Base-by-base conservation (phyloP, 2,329 filamentous ascomycete genomes). In the Coleophoma crateriformis region DNA sequence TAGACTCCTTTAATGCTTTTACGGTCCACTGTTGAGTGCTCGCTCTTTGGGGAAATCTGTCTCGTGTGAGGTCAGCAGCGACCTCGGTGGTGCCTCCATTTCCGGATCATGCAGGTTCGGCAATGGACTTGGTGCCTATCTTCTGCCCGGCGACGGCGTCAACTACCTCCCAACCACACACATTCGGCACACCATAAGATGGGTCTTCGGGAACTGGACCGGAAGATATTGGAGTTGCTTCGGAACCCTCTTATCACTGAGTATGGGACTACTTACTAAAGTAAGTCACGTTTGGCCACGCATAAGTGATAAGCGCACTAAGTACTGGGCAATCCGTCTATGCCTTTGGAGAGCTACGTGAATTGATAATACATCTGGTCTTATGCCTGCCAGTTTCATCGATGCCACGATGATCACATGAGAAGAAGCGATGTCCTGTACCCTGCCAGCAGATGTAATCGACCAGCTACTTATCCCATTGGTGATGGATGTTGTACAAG, bases 281-380 rank as follows among this genome's bases (percentile, higher is more conserved):
- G 27, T 7, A 27, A 27, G 27, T 27, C 27, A 27, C 27, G 8
- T 10, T 27, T 3, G 3, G 33, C 48, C 38, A 46, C 22, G 33
- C 32, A 27, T 4, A 46, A 38, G 47, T 13, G 32, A n/a, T n/a
- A 35, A 40, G 19, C 33, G 14, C 13, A 14, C 14, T 35, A 52
- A 49, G 32, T 60, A 61, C 60, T 59, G 57, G 58, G 60, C 61
- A 63, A 64, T 56, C 48, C 46, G 51, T 63, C 59, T 63, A 61
- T 62, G 60, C 61, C 61, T 62, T 64, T 61, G 37, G 45, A 52
- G 48, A 61, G 55, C 56, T 61, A 61, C 27, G 39, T 27, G 54
- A 58, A 44, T 47, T 54, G 48, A 55, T 59, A 54, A 48, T 61
- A 60, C 56, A 61, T 48, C 57, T 58, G 56, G 57, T 47, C 56